phyloP scores from a whole-genome alignment of 129 eudicot genomes.

The Arctium minus region DNA sequence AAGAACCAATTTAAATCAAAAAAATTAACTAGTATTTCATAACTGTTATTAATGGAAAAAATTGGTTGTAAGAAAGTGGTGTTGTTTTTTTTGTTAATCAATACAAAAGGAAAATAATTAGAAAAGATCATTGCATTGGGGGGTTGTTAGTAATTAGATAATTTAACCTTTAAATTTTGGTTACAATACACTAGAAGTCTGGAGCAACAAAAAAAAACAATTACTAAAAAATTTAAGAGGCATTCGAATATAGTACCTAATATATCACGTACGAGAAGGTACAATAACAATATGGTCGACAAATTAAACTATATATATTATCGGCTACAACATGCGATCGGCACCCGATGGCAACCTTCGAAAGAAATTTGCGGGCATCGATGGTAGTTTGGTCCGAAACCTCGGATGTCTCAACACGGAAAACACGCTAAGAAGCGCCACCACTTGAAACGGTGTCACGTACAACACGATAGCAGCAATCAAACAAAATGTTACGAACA shows the following conservation, averaged over 20 bases:
- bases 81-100: no score
- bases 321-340: slow-evolving; percentile 62
- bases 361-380: slow-evolving; percentile 72
- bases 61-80: no score
- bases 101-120: no score
- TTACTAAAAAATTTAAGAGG: no score
- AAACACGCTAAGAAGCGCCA: slow-evolving; percentile 48
- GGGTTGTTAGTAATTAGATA: no score
- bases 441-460: slow-evolving; percentile 71
- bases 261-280: not conserved
- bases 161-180: no score
- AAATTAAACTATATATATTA: not conserved
- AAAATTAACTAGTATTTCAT: no score
- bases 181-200: no score
- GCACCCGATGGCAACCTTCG: slow-evolving; percentile 73
- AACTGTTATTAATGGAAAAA: no score
- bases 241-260: not conserved
- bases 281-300: not conserved
- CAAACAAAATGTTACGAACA: slow-evolving; percentile 73
- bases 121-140: no score
- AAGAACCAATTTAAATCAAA: no score
- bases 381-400: slow-evolving; percentile 64
- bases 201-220: no score
- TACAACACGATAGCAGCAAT: slow-evolving; percentile 60
- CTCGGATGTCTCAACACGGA: slow-evolving; percentile 79